Evolutionary conservation across 805 yeast species (phyloP), one percentile per base, ranked within the genome.

Genomic region (Ogataea neopini): DNA sequence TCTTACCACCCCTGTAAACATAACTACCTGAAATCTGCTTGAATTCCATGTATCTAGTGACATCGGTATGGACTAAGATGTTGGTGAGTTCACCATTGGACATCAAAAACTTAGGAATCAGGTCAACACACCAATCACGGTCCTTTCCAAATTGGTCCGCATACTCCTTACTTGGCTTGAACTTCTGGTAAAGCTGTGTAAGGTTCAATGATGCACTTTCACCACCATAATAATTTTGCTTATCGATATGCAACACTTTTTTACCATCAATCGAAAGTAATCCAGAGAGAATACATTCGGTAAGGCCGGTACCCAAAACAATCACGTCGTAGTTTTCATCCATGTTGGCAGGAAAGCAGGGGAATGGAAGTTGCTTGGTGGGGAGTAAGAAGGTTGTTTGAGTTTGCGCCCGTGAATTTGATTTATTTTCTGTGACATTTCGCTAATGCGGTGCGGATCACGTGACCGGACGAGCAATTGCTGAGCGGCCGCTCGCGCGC

Each of bases 261-360:
- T 94, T 92, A 53, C 98, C 98, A 63, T 94, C 98, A n/a, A 92
- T 96, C 8, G 97, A 89, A 39, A 94, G 76, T 44, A 94, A 71
- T 3, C 99, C 99, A 1, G 97, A 89, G 38, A 94, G 78, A 50
- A 94, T 86, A 73, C 99, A 94, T 69, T 94, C 99, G 39, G 97
- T 92, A 54, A 94, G 78, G n/a, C 99, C 99, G 8, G 70, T 50
- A 81, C 98, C 99, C 50, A 92, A 77, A 22, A 92, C 97, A 58
- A 94, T 92, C 51, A 92, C 97, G 74, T 94, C 99, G 81, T 91
- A 94, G 56, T 88, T 81, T 70, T 91, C 97, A 71, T 94, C 98
- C 96, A 94, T 89, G 58, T 13, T 40, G 33, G 19, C 15, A 15
- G 14, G 17, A n/a, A n/a, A 30, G 32, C 6, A 30, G 17, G 17